phyloP scores from a whole-genome alignment of 169 alveolate species.

The Plasmodium ovale region DNA sequence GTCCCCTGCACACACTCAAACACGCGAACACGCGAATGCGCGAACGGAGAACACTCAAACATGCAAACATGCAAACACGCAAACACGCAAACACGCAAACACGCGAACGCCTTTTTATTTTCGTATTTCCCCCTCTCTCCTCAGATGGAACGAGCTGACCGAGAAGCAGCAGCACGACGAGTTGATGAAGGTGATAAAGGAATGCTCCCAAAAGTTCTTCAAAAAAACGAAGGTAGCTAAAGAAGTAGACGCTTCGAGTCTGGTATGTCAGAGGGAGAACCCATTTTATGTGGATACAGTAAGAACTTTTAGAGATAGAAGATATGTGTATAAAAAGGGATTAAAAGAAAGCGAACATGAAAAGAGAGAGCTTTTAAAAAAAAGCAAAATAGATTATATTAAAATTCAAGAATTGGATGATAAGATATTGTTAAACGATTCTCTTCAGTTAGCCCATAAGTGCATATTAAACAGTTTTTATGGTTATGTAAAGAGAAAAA shows the following conservation, averaged over 20 bases:
- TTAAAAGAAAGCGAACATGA: conserved; percentile 89
- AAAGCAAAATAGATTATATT: conserved; percentile 84
- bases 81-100: too few species aligned
- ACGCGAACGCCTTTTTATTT: too few species aligned
- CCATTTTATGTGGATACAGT: conserved; percentile 98
- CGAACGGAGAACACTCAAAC: too few species aligned
- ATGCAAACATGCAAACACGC: too few species aligned
- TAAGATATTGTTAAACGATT: conserved; percentile 93
- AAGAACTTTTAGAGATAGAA: conserved; percentile 94
- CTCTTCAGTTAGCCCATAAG: conserved; percentile 99
- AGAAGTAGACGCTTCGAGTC: conserved; percentile 86
- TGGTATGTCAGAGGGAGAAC: conserved; percentile 99
- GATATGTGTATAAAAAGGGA: conserved; percentile 95
- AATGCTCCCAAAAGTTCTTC: conserved; percentile 82
- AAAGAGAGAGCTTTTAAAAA: conserved; percentile 87
- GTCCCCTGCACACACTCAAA: too few species aligned
- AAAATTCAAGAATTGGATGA: conserved; percentile 92
- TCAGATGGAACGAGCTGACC: conserved; percentile 87
- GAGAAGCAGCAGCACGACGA: conserved; percentile 89
- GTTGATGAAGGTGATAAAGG: conserved; percentile 93
- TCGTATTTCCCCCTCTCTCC: background rate
- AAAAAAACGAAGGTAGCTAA: conserved; percentile 80
- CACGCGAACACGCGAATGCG: too few species aligned
- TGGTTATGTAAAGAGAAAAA: conserved; percentile 99
- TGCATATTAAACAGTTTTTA: conserved; percentile 98